These are phyloP conservation scores for Ophiostoma tasmaniense DNA, from an alignment of 2,329 filamentous ascomycete genomes.

Conservation along the genomic window DNA sequence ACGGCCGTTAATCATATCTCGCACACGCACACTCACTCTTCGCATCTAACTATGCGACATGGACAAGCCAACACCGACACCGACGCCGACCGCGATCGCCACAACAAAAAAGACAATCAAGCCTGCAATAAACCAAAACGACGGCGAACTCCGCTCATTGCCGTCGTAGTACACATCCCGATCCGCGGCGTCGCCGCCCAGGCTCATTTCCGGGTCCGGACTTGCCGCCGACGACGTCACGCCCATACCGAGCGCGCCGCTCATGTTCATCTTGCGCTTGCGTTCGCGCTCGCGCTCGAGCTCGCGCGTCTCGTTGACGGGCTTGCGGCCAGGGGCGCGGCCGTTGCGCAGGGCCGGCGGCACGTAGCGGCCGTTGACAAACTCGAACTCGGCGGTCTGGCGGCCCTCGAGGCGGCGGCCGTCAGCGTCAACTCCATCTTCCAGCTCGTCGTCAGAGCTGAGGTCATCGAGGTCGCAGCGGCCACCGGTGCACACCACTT, in stretches of 20 bases:
- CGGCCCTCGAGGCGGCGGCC: constrained; percentile 10
- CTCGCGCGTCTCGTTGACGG: constrained; percentile 17
- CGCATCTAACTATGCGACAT: background rate
- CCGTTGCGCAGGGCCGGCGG: constrained; percentile 20
- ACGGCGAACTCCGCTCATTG: constrained; percentile 13
- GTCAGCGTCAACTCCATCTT: constrained; percentile 4
- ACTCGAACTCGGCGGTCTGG: constrained; percentile 18
- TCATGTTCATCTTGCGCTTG: background rate
- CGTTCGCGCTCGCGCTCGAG: constrained; percentile 1
- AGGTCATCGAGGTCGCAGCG: constrained; percentile 17
- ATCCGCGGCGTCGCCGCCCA: constrained; percentile 25
- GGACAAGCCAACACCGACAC: constrained; percentile 30
- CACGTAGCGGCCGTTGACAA: constrained; percentile 22
- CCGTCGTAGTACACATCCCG: background rate
- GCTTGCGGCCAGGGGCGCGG: constrained; percentile 17
- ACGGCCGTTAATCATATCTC: background rate
- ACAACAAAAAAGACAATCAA: constrained; percentile 25
- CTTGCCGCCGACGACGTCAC: background rate
- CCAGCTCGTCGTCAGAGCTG: constrained; percentile 10
- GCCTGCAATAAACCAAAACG: constrained; percentile 31
- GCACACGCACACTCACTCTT: background rate
- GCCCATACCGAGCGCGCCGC: background rate
- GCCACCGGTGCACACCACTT: background rate
- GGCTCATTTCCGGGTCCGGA: background rate
- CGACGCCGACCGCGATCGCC: constrained; percentile 30